phyloP scores from a whole-genome alignment of 768 basidiomycete genomes.

The Candolleomyces aberdarensis region DNA sequence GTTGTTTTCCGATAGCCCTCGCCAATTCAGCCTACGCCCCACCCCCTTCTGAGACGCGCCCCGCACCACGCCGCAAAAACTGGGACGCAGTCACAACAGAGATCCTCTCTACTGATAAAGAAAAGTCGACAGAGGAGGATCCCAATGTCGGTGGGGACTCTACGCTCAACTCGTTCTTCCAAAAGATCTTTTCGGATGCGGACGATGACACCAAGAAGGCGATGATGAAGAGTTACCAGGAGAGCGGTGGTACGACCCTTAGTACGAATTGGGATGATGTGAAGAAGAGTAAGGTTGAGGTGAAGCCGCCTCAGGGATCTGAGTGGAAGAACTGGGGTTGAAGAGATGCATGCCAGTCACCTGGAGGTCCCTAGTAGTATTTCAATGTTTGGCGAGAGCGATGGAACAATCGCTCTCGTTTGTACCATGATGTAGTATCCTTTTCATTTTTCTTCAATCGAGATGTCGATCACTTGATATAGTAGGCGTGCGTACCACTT shows the following conservation, averaged over 20 bases:
- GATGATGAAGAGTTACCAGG: constrained; percentile 97
- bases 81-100: constrained; percentile 83
- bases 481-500: neutral
- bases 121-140: constrained; percentile 67
- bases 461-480: neutral
- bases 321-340: constrained; percentile 82
- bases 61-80: constrained; percentile 61
- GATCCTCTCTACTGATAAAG: constrained; percentile 67
- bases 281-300: constrained; percentile 59
- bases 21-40: constrained; percentile 17
- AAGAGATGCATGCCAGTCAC: constrained; percentile 5
- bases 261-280: constrained; percentile 97
- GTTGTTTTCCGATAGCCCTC: constrained; percentile 27
- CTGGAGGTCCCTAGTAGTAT: no score
- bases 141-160: constrained; percentile 89
- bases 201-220: constrained; percentile 90
- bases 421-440: neutral
- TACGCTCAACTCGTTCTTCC: constrained; percentile 86
- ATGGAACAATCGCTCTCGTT: no score
- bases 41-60: constrained; percentile 25
- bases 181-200: constrained; percentile 85
- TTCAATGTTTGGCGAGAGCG: no score
- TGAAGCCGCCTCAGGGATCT: constrained; percentile 80
- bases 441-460: constrained; percentile 7
- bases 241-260: constrained; percentile 92